These are phyloP conservation scores for Mitragyna speciosa DNA, from an alignment of 257 asterid species.

Conservation along the genomic window DNA sequence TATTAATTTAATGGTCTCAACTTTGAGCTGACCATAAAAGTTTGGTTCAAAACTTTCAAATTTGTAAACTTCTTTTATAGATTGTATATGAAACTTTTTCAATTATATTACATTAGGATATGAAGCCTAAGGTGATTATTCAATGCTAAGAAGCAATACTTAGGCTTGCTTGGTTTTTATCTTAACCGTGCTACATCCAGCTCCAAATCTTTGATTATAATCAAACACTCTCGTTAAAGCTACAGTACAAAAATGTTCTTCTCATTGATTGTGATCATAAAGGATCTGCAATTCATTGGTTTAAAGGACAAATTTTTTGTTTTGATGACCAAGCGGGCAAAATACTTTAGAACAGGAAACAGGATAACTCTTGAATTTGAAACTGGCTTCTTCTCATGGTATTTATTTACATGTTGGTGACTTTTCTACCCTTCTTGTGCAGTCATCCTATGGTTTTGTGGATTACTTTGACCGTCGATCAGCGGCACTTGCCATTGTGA, in stretches of 20 bases:
- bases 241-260: not conserved
- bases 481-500: constrained; percentile 70
- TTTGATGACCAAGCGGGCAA: not conserved
- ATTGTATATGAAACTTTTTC: not conserved
- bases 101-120: not conserved
- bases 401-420: not conserved
- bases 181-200: not conserved
- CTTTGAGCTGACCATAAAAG: not conserved
- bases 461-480: constrained; percentile 78
- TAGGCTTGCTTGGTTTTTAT: not conserved
- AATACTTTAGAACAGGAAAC: too few relatives aligned
- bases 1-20: not conserved
- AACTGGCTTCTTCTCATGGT: not conserved
- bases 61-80: not conserved
- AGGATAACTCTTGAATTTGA: not conserved
- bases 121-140: not conserved
- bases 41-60: not conserved
- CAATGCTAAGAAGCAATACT: not conserved
- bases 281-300: constrained; percentile 2
- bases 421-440: constrained; percentile 32
- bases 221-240: not conserved
- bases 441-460: constrained; percentile 92
- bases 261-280: not conserved
- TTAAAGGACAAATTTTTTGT: not conserved
- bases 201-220: not conserved